Evolutionary conservation across 495 filamentous ascomycete species (phyloP), one percentile per base, ranked within the genome.

Genomic region (Hypoxylon perforatum): DNA sequence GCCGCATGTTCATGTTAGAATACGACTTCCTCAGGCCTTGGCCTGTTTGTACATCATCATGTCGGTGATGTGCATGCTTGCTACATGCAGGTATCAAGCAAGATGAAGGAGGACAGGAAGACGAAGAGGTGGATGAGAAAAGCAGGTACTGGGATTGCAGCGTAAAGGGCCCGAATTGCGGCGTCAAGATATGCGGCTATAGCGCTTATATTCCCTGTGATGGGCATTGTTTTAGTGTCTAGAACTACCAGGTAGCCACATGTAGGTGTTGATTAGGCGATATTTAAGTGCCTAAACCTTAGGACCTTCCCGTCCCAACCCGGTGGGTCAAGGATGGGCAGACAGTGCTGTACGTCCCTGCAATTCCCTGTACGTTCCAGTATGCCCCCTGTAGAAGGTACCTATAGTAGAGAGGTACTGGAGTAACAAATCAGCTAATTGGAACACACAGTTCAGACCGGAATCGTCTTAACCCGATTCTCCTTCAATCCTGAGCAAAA

Each of bases 251-350:
- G 30, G 30, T 33, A 33, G 30, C 1, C 30, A 33, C 30, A 33
- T n/a, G 12, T 41, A 41, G 14, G 14, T 41, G 7, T 44, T 49
- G 55, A 58, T 58, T 28, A 18, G 11, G 10, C 51, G 47, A 45
- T 10, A 33, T 33, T 44, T 21, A 51, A 30, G 47, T 35, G 28
- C 57, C 39, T 44, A 52, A 39, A 53, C 25, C 25, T 51, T 66
- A 30, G 56, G 38, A 48, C 57, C 63, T 57, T 61, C 50, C 57
- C 51, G 63, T 61, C 51, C 63, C 63, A 61, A 61, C 21, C 57
- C 39, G 30, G 63, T 67, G 63, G 63, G 52, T 53, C 63, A 38
- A 25, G 49, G 21, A 42, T 48, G 22, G 25, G 25, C 25, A 8
- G 25, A 28, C 8, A 28, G 30, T 33, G 30, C 30, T 33, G 30